Conservation (phyloP, 306 rosid species). For the Rosa lucieae region DNA sequence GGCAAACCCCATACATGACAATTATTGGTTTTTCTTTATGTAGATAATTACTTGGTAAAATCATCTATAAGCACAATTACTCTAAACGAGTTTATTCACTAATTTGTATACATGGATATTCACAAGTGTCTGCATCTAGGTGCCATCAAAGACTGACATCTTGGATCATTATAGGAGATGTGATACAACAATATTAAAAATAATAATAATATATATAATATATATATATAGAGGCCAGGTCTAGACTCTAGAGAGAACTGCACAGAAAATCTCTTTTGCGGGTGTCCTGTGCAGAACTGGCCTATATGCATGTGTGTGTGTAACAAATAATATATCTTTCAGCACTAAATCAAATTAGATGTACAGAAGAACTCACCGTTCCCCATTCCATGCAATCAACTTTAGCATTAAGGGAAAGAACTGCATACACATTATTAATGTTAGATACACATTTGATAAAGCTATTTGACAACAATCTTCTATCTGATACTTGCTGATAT, state of each 20-base stretch:
- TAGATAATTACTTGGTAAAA: neutral
- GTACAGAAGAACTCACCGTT: slow-evolving; percentile 50
- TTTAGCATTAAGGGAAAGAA: slow-evolving; percentile 92
- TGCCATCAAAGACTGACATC: neutral
- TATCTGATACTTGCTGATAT: neutral
- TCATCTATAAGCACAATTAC: neutral
- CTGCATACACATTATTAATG: slow-evolving; percentile 48
- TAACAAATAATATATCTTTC: slow-evolving; percentile 3
- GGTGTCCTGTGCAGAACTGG: neutral
- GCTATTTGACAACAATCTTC: neutral
- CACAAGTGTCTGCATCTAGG: neutral
- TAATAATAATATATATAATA: neutral
- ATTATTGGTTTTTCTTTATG: slow-evolving; percentile 1
- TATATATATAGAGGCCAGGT: neutral
- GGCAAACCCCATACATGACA: slow-evolving; percentile 4
- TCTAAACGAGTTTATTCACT: neutral
- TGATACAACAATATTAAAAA: neutral
- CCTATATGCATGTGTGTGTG: neutral
- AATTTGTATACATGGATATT: neutral
- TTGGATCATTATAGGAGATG: neutral
- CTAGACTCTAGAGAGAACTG: neutral
- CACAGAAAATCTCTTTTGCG: neutral
- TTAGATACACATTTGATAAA: slow-evolving; percentile 22
- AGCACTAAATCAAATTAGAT: slow-evolving; percentile 19
- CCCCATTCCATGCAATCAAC: slow-evolving; percentile 92